Conservation (phyloP, 345 rosid species). For the Salix caprea region DNA sequence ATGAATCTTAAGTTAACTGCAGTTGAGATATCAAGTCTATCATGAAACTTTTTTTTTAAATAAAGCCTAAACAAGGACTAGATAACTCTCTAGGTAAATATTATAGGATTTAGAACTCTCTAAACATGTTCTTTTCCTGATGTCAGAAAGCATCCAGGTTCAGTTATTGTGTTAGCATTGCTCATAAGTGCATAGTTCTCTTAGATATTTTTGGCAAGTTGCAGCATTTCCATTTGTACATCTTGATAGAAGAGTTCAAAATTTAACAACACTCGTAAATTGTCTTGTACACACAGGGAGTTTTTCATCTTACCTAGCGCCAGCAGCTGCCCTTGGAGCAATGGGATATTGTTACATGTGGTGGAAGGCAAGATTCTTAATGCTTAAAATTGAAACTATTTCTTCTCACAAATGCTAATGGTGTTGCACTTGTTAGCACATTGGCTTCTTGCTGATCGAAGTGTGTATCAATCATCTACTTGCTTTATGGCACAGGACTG, state of each 20-base stretch:
- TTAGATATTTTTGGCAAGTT: neutral
- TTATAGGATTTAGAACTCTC: neutral
- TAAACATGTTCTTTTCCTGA: neutral
- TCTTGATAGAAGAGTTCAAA: neutral
- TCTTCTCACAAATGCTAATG: neutral
- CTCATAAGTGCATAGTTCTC: neutral
- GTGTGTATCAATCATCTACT: neutral
- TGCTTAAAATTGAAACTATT: slow-evolving; percentile 8
- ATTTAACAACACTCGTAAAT: neutral
- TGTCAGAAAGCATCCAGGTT: neutral
- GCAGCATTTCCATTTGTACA: neutral
- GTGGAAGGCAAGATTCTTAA: slow-evolving; percentile 68
- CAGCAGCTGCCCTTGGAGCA: slow-evolving; percentile 93
- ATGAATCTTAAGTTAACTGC: neutral
- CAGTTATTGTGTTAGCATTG: neutral
- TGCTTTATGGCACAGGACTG: slow-evolving; percentile 53
- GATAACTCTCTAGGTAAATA: neutral
- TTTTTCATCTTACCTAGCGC: slow-evolving; percentile 69
- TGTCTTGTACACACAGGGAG: slow-evolving; percentile 41
- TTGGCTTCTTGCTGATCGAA: neutral
- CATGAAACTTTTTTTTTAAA: neutral
- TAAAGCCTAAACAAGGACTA: slow-evolving; percentile 2
- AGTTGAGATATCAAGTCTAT: neutral
- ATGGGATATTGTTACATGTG: slow-evolving; percentile 93
- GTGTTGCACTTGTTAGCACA: slow-evolving; percentile 7